Base-by-base conservation (phyloP, 23 red algal species). In the Gracilaria gracilis region DNA sequence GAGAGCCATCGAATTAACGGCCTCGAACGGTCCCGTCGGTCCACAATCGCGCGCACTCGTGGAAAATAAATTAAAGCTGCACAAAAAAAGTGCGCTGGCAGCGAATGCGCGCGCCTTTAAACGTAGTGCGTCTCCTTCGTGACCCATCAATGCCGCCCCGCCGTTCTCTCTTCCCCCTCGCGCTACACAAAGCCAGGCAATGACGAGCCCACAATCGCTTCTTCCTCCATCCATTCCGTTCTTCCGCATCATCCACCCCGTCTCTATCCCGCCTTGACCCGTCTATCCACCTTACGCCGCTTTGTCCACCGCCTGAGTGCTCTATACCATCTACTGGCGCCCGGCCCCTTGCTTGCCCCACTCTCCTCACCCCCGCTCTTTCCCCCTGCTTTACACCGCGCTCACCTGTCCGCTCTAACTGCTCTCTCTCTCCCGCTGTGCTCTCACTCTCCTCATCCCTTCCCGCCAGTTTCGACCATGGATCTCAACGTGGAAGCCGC, bases 131-230 rank as follows among this genome's bases (percentile, higher is more conserved):
- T 44, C 67, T 29, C 42, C 32, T 4, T 37, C 27, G 64, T 34
- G 64, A 69, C 31, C 64, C 31, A 37, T 69, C 33, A 20, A 31
- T 24, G 17, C 39, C 69, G 13, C 69, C 34, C 36, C 69, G 0
- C 69, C 34, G 6, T 5, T 24, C 69, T 37, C 35, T 24, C 25
- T 28, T 20, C 38, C 39, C 72, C 7, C 72, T 31, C 72, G 39
- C 25, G 38, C 72, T 28, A 34, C 46, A 27, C 72, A 77, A 28
- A 77, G 38, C 39, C 42, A 77, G 72, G 72, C 72, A 33, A 77
- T 77, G 72, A 50, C 38, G 72, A 77, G 42, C 9, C 72, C 16
- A 50, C 72, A 31, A 28, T 9, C 72, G 38, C 72, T 51, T 48
- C 21, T 50, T 77, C 24, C 40, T 25, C 72, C 72, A 50, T 50